Evolutionary conservation across 106 monocot species (phyloP).

Genomic region (Alisma plantagoaquatica): DNA sequence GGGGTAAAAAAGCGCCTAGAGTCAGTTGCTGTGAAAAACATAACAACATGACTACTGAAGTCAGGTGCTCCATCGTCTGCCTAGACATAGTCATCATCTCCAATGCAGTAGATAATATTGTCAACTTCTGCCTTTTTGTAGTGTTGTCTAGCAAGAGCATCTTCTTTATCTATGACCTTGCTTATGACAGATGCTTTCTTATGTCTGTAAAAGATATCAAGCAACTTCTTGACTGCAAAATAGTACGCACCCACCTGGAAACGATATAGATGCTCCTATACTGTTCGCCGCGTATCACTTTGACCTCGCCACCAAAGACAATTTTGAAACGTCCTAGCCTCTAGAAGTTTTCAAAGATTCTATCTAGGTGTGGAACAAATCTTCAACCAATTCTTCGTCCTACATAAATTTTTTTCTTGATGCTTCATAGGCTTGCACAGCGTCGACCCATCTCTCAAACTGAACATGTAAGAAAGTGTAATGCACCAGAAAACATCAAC

Average conservation of each 20-base stretch:
- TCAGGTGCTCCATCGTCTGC: constrained; percentile 15
- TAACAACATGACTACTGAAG: constrained; percentile 21
- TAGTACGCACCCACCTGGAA: constrained; percentile 67
- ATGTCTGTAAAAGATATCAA: too few species aligned
- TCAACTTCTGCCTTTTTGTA: constrained; percentile 8
- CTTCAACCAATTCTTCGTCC: constrained; percentile 63
- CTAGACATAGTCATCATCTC: constrained; percentile 9
- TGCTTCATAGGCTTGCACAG: constrained; percentile 61
- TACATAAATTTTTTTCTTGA: constrained; percentile 52
- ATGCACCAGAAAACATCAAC: neutral
- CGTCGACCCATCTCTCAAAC: constrained; percentile 80
- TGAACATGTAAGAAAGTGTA: constrained; percentile 4
- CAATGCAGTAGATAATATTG: neutral
- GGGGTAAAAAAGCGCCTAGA: constrained; percentile 7
- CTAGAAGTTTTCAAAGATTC: constrained; percentile 51
- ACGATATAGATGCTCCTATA: constrained; percentile 39
- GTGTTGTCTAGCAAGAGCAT: constrained; percentile 2
- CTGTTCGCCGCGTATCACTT: constrained; percentile 33
- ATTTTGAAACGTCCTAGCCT: constrained; percentile 57
- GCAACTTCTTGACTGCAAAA: too few species aligned
- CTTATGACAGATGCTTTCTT: too few species aligned
- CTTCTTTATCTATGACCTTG: constrained; percentile 7
- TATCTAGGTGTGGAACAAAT: constrained; percentile 59
- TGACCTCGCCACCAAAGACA: constrained; percentile 80
- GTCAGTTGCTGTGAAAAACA: constrained; percentile 15